A percentile compares a stretch with the other conserved stretches of the same genome.
These are phyloP conservation scores for Cladophialophora immunda DNA, from an alignment of 2,329 filamentous ascomycete species.

Conservation along the genomic window DNA sequence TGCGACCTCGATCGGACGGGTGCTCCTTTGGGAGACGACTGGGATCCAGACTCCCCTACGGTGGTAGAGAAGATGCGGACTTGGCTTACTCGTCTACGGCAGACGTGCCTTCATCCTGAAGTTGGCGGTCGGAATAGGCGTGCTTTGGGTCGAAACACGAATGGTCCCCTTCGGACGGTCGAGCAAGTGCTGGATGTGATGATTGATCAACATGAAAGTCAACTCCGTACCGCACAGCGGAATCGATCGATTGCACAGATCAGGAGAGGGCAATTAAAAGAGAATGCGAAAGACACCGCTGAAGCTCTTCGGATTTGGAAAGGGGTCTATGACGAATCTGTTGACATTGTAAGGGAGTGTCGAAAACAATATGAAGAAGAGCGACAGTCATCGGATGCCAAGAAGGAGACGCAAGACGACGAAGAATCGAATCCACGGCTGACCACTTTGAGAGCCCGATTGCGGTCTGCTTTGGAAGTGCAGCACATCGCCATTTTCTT, in stretches of 20 bases:
- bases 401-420: conserved; percentile 47
- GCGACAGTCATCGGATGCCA: conserved; percentile 43
- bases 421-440: conserved; percentile 57
- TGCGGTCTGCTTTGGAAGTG: conserved; percentile 78
- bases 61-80: conserved; percentile 76
- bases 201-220: conserved; percentile 82
- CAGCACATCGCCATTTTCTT: conserved; percentile 87
- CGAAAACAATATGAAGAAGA: conserved; percentile 68
- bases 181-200: conserved; percentile 88
- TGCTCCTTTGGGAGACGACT: conserved; percentile 66
- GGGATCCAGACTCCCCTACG: conserved; percentile 67
- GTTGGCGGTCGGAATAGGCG: conserved; percentile 73
- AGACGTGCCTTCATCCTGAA: conserved; percentile 86
- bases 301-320: conserved; percentile 77
- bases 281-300: conserved; percentile 73
- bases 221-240: conserved; percentile 74
- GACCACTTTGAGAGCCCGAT: conserved; percentile 67
- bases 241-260: conserved; percentile 70
- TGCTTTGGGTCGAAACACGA: conserved; percentile 69
- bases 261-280: conserved; percentile 77
- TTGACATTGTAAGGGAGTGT: conserved; percentile 65
- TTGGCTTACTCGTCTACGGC: conserved; percentile 80
- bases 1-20: conserved; percentile 73
- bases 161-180: conserved; percentile 78
- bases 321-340: conserved; percentile 61